These are phyloP conservation scores for Aureobasidium leucospermi DNA, from an alignment of 2,329 filamentous ascomycete genomes.

Conservation along the genomic window DNA sequence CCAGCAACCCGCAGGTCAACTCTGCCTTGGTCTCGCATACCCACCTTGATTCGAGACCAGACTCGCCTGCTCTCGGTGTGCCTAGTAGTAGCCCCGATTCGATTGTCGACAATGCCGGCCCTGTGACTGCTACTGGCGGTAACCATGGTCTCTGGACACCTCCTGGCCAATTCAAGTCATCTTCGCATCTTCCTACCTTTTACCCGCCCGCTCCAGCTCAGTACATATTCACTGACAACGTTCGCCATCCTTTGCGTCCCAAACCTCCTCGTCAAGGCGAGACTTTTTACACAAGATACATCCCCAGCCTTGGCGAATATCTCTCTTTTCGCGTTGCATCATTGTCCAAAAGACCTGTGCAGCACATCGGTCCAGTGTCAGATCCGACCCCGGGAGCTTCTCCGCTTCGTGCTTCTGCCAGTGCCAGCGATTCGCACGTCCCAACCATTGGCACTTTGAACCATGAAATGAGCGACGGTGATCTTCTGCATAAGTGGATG, in stretches of 20 bases:
- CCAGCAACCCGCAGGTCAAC: constrained; percentile 47
- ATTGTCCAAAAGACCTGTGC: constrained; percentile 54
- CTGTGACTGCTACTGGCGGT: not conserved
- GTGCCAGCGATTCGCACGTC: constrained; percentile 42
- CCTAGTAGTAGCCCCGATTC: not conserved
- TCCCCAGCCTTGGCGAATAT: constrained; percentile 75
- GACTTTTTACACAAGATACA: constrained; percentile 80
- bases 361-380: constrained; percentile 52
- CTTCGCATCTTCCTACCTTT: constrained; percentile 81
- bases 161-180: constrained; percentile 67
- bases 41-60: constrained; percentile 11
- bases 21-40: constrained; percentile 32
- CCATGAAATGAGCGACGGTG: constrained; percentile 46
- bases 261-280: constrained; percentile 88
- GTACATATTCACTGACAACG: constrained; percentile 68
- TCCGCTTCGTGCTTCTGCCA: constrained; percentile 31
- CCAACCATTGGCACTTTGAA: constrained; percentile 26
- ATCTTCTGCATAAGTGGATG: constrained; percentile 81
- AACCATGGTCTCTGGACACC: constrained; percentile 27
- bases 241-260: constrained; percentile 78
- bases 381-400: constrained; percentile 17
- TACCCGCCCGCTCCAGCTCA: constrained; percentile 78
- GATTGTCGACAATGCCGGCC: constrained; percentile 2
- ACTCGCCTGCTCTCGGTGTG: constrained; percentile 12
- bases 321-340: constrained; percentile 83